A percentile compares a stretch with the other conserved stretches of the same genome.
Evolutionary conservation across 345 rosid genomes (phyloP).

Genomic region (Dimocarpus longan): DNA sequence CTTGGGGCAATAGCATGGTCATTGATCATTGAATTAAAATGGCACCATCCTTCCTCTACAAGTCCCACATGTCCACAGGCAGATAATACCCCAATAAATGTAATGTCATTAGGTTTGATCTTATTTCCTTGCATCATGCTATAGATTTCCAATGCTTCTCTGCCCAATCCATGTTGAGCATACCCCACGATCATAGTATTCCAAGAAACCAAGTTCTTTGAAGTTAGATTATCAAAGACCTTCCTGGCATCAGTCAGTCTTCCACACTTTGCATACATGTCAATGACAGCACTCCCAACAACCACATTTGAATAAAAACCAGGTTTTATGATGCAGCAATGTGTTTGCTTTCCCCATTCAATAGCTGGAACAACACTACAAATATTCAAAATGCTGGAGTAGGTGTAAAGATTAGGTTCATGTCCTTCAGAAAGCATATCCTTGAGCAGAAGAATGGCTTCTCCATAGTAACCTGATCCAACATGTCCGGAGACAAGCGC

Average conservation of each 20-base stretch:
- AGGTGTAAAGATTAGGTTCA: slow-evolving; percentile 26
- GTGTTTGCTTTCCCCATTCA: slow-evolving; percentile 42
- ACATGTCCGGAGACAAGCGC: slow-evolving; percentile 32
- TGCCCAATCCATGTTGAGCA: slow-evolving; percentile 37
- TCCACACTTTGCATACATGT: slow-evolving; percentile 45
- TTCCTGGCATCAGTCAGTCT: slow-evolving; percentile 32
- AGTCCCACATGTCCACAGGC: slow-evolving; percentile 37
- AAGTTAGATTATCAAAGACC: slow-evolving; percentile 33
- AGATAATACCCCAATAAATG: slow-evolving; percentile 38
- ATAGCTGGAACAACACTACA: slow-evolving; percentile 30
- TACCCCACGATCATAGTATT: slow-evolving; percentile 39
- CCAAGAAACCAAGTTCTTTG: slow-evolving; percentile 40
- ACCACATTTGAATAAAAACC: slow-evolving; percentile 31
- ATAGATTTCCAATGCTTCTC: slow-evolving; percentile 33
- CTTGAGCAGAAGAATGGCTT: slow-evolving; percentile 26
- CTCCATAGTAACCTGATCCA: slow-evolving; percentile 25
- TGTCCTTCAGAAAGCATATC: slow-evolving; percentile 34
- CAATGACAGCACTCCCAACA: slow-evolving; percentile 36
- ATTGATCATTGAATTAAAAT: slow-evolving; percentile 34
- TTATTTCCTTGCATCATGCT: slow-evolving; percentile 27
- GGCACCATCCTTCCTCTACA: slow-evolving; percentile 33
- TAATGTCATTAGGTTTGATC: slow-evolving; percentile 35
- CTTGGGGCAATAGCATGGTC: slow-evolving; percentile 33
- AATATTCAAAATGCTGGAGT: slow-evolving; percentile 31
- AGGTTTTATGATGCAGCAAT: slow-evolving; percentile 39